These are phyloP conservation scores for Platanthera zijinensis DNA, from an alignment of 106 monocot genomes.

Conservation along the genomic window DNA sequence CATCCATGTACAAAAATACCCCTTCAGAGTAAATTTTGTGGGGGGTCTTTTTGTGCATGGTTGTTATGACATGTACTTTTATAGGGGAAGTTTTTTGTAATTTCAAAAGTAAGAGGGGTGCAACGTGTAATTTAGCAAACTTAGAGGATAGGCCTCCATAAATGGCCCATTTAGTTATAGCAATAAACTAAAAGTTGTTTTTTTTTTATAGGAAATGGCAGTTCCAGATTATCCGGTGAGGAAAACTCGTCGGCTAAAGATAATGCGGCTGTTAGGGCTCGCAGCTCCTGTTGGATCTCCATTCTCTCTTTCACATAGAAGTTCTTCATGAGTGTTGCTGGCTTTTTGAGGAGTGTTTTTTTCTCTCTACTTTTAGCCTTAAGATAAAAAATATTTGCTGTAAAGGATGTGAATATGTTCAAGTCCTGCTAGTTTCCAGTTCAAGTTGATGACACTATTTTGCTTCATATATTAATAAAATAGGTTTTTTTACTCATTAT, in stretches of 20 bases:
- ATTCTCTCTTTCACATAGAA: conserved; percentile 17
- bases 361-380: not conserved
- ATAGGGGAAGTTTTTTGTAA: too few relatives aligned
- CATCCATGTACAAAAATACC: too few relatives aligned
- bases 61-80: too few relatives aligned
- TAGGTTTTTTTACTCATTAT: not conserved
- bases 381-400: not conserved
- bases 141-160: too few relatives aligned
- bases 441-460: not conserved
- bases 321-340: not conserved
- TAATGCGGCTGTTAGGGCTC: conserved; percentile 32
- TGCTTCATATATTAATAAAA: not conserved
- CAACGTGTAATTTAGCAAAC: too few relatives aligned
- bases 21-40: too few relatives aligned
- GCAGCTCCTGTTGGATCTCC: conserved; percentile 38
- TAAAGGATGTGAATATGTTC: not conserved
- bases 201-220: conserved; percentile 9
- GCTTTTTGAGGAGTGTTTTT: not conserved
- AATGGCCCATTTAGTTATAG: too few relatives aligned
- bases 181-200: not conserved
- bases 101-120: too few relatives aligned
- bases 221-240: conserved; percentile 13
- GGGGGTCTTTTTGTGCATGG: too few relatives aligned
- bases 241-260: conserved; percentile 13
- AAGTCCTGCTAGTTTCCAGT: not conserved